Evolutionary conservation across 192 early-diverging fungal genomes (phyloP), one percentile per base, ranked within the genome.

Genomic region (Coemansia sp.): DNA sequence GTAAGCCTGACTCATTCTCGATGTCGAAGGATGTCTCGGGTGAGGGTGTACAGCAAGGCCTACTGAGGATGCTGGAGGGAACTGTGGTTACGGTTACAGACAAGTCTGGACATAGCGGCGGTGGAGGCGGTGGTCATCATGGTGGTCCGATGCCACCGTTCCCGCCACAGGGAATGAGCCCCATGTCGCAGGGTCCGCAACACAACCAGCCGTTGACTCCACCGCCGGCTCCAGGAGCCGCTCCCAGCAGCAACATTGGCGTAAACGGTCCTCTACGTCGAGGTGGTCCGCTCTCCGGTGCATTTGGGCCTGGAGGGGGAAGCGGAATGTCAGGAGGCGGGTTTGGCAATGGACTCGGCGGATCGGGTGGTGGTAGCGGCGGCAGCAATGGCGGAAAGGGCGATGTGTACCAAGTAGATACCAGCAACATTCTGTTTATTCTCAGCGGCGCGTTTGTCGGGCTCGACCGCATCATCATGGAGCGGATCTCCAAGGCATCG

Each of bases 401-500:
- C 46, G 92, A 95, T n/a, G 84, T 90, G 7, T 93, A 89, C 70
- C 80, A 88, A 6, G 92, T 95, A 7, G 92, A 95, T 73, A 95
- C 94, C 0, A 90, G 87, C 71, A 95, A 95, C 71, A 95, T 95
- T 57, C 68, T 95, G 57, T 95, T 95, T 75, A 90, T 95, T 25
- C 84, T 92, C 39, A 93, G 91, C 56, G 94, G 94, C 14, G 94
- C 94, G 0, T 95, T 95, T 71, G 88, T 93, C 62, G 94, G 92
- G 11, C 39, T 46, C 9, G 93, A 94, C 54, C 92, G 88, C 52
- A 84, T 93, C 20, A 84, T 94, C 0, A 82, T 84, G 67, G 90
- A 91, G 61, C 80, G 93, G 6, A 74, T 93, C 1, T 87, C 86
- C 32, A 92, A 92, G 84, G 89, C 89, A 20, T 89, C 88, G 0